A percentile compares a stretch with the other conserved stretches of the same genome.
Conservation (phyloP, 2,329 filamentous ascomycete species). For the Colletotrichum endophyticum region DNA sequence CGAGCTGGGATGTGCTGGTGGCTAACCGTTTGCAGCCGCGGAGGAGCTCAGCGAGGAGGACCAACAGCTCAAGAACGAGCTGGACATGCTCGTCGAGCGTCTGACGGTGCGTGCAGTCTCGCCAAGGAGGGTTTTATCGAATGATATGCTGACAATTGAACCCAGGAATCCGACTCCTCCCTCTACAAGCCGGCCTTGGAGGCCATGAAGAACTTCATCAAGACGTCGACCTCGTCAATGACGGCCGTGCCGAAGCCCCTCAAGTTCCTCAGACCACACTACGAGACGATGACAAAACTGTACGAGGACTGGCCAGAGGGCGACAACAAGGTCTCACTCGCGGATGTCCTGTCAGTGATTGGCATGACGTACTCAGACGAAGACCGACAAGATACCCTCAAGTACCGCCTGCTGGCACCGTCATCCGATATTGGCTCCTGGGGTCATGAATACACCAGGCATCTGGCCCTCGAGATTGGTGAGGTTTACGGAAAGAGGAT, state of each 20-base stretch:
- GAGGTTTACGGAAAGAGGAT: constrained; percentile 90
- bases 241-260: constrained; percentile 97
- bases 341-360: constrained; percentile 95
- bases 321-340: constrained; percentile 86
- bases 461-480: constrained; percentile 93
- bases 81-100: constrained; percentile 97
- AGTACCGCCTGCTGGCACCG: constrained; percentile 89
- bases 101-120: constrained; percentile 68
- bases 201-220: constrained; percentile 97
- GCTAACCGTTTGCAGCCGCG: constrained; percentile 47
- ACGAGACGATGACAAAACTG: constrained; percentile 83
- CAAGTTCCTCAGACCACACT: constrained; percentile 97
- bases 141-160: neutral
- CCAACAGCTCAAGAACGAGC: constrained; percentile 95
- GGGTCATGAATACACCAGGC: constrained; percentile 98
- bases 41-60: constrained; percentile 98
- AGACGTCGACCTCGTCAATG: constrained; percentile 99
- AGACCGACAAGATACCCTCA: constrained; percentile 92
- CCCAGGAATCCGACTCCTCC: constrained; percentile 80
- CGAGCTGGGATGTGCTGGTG: constrained; percentile 21
- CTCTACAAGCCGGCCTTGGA: constrained; percentile 94
- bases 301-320: constrained; percentile 90
- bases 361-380: constrained; percentile 99
- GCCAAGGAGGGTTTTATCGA: neutral
- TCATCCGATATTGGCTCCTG: constrained; percentile 93